Evolutionary conservation across 768 basidiomycete species (phyloP).

Genomic region (Pholiota conissans): DNA sequence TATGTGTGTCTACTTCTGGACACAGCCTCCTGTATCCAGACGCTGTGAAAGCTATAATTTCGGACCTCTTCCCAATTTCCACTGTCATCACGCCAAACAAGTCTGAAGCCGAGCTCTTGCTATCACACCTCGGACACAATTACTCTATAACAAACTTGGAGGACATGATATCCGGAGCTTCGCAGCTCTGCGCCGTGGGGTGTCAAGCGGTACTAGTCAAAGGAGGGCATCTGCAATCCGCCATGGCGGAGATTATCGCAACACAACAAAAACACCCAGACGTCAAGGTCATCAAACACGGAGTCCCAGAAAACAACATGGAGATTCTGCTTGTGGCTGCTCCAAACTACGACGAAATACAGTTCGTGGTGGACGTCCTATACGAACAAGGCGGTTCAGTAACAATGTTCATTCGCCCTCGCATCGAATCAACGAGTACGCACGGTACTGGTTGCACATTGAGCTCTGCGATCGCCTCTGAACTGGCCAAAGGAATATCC

Average conservation of each 20-base stretch:
- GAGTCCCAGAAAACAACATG: slow-evolving; percentile 54
- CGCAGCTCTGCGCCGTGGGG: slow-evolving; percentile 46
- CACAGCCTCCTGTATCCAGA: slow-evolving; percentile 70
- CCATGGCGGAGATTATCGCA: slow-evolving; percentile 41
- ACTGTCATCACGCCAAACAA: slow-evolving; percentile 84
- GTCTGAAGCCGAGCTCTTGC: slow-evolving; percentile 72
- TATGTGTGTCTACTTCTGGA: slow-evolving; percentile 89
- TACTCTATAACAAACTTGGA: slow-evolving; percentile 42
- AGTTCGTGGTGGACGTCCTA: slow-evolving; percentile 67
- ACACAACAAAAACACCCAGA: slow-evolving; percentile 28
- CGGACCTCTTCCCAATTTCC: slow-evolving; percentile 70
- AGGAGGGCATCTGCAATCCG: slow-evolving; percentile 72
- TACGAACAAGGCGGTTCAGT: slow-evolving; percentile 35
- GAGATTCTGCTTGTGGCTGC: slow-evolving; percentile 50
- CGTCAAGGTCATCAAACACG: slow-evolving; percentile 43
- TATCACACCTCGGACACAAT: slow-evolving; percentile 35
- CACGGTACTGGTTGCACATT: slow-evolving; percentile 95
- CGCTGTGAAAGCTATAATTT: slow-evolving; percentile 60
- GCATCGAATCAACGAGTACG: slow-evolving; percentile 68
- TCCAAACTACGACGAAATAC: slow-evolving; percentile 10
- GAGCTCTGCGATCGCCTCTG: slow-evolving; percentile 76
- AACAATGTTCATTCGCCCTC: slow-evolving; percentile 59
- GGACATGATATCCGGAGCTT: slow-evolving; percentile 63
- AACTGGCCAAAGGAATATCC: slow-evolving; percentile 55
- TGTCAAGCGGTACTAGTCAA: slow-evolving; percentile 72